A percentile compares a stretch with the other conserved stretches of the same genome.
phyloP scores from a whole-genome alignment of 2,329 filamentous ascomycete species.

The Capronia americana region DNA sequence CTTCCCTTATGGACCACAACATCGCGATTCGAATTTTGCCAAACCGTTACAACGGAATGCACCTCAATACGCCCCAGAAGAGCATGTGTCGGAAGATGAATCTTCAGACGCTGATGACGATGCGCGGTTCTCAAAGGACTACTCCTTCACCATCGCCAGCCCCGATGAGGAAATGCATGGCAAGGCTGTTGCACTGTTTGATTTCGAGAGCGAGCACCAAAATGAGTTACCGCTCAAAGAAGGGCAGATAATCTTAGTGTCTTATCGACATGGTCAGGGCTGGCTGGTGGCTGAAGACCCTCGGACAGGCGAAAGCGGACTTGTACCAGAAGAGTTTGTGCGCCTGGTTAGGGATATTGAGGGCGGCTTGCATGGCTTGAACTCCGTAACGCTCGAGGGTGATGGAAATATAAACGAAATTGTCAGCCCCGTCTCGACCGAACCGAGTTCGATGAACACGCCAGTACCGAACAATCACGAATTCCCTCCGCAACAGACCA shows the following conservation, averaged over 20 bases:
- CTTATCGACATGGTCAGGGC: conserved; percentile 92
- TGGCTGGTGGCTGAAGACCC: conserved; percentile 98
- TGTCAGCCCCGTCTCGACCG: conserved; percentile 65
- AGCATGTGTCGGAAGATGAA: conserved; percentile 49
- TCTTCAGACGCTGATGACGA: conserved; percentile 64
- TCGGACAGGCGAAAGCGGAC: conserved; percentile 87
- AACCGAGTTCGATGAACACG: conserved; percentile 33
- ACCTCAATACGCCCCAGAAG: conserved; percentile 31
- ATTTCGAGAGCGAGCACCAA: conserved; percentile 93
- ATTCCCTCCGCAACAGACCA: conserved; percentile 28
- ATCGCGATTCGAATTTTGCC: conserved; percentile 63
- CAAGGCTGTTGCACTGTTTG: conserved; percentile 92
- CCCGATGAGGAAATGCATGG: conserved; percentile 98
- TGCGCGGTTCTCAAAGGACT: conserved; percentile 85
- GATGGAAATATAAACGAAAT: conserved; percentile 58
- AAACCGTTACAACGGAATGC: conserved; percentile 48
- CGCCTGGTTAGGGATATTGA: conserved; percentile 90
- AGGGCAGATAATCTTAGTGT: conserved; percentile 95
- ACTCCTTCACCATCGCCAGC: conserved; percentile 92
- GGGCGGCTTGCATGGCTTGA: conserved; percentile 79
- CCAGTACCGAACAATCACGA: conserved; percentile 34
- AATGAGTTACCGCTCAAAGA: conserved; percentile 93
- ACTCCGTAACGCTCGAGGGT: conserved; percentile 58
- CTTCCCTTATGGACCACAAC: conserved; percentile 63
- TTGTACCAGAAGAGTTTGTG: conserved; percentile 97